Evolutionary conservation across 2,329 filamentous ascomycete genomes (phyloP), one percentile per base, ranked within the genome.

Genomic region (Penicillium sp.): DNA sequence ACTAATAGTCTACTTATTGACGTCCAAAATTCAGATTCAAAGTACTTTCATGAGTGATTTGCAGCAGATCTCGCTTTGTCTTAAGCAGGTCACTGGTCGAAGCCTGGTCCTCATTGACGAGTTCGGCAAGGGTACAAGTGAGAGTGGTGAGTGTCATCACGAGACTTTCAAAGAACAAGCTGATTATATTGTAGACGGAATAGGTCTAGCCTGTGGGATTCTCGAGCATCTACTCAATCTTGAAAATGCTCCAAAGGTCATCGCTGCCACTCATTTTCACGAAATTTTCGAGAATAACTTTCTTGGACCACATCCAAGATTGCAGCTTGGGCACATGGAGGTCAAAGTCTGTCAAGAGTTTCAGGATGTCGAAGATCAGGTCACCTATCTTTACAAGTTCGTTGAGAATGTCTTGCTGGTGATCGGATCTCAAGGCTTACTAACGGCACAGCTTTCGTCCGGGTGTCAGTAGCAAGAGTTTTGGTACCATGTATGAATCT

Each of bases 81-180:
- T 94, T 45, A 88, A 82, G 52, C 81, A 90, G 48, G 85, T 87
- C 4, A 96, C 91, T 0, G 77, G 81, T 12, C 82, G 84, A 44
- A 96, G 89, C 65, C 76, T 99, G 6, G 70, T 99, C 1, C 78
- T 99, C n/a, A 84, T 97, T 42, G 94, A 99, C 63, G 94, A 99
- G 65, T 97, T 99, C 63, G 85, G 85, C 1, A 88, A 87, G 68
- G 85, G 85, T 2, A 87, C 85, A 0, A 82, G 85, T 53, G 79
- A 81, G 12, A 78, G 77, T 53, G 78, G 78, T 78, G 43, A 33
- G 64, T 61, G 1, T 42, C 34, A 62, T 60, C 1, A 26, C 31
- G 23, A 12, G 6, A 3, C 23, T 41, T 16, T 8, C 36, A 28
- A 18, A 10, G 10, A 16, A 51, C 26, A 36, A 57, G 36, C 15